Base-by-base conservation (phyloP, 2,329 filamentous ascomycete species). In the Zymoseptoria tritici region DNA sequence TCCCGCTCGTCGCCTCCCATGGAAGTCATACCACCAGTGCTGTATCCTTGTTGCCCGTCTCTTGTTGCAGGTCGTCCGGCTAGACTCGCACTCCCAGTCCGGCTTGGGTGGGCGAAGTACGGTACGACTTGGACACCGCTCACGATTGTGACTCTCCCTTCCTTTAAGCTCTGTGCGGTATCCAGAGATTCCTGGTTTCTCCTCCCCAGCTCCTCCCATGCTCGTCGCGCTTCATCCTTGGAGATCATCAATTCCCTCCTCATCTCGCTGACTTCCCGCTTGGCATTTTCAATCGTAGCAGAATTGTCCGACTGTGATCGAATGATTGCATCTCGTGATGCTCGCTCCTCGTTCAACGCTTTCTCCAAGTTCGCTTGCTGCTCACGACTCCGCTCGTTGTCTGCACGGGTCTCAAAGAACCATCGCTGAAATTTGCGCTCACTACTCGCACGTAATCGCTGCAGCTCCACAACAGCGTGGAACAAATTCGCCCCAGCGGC, bases 391-490 rank as follows among this genome's bases (percentile, higher is more conserved):
- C 89, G 86, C 77, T 97, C 94, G 65, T 96, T 85, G 66, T 97
- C 92, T 31, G 87, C 83, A 56, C 92, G 83, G 7, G 92, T 96
- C 73, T 99, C 94, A 68, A 96, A 96, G 76, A 97, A 97, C 94
- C 94, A 99, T 55, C 94, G 85, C 76, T 99, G 94, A 69, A 99
- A 99, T 73, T 97, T 97, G 64, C 94, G 86, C 75, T 99, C 94
- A 0, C 93, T 97, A 58, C 91, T 96, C 46, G 94, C 94, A 51
- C 94, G 88, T 24, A 99, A 81, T 29, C 94, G 87, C 74, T 99
- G 94, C 52, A 99, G 79, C 75, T 99, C 94, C 3, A 99, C 94
- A 0, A 99, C 92, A 9, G 94, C 94, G 73, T 99, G 94, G 74
- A 99, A 99, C 0, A 99, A 81, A 68, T 99, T 99, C 4, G 94